A percentile compares a stretch with the other conserved stretches of the same genome.
Evolutionary conservation across 768 basidiomycete genomes (phyloP).

Genomic region (Rhodotorula babjevae): DNA sequence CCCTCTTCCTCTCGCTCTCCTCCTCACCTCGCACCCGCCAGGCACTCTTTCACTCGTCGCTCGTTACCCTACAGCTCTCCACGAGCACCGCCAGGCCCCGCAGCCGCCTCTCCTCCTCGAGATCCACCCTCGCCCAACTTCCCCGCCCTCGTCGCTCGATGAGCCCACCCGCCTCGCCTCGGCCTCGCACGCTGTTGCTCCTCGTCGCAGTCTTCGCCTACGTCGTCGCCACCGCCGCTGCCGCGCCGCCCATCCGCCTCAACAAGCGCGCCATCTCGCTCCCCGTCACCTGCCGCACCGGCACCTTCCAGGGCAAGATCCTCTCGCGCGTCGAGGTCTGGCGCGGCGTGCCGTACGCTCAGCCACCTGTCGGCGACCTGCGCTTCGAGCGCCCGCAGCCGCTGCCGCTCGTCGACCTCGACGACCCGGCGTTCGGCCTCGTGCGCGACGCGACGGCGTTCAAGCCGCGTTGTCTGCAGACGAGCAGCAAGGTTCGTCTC

Average conservation of each 20-base stretch:
- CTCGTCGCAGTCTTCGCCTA: too few species aligned
- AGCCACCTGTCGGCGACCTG: background rate
- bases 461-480: background rate
- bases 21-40: too few species aligned
- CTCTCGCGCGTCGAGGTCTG: slow-evolving; percentile 4
- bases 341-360: slow-evolving; percentile 1
- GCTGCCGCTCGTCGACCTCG: background rate
- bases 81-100: too few species aligned
- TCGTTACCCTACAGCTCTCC: too few species aligned
- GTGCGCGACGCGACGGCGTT: background rate
- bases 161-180: too few species aligned
- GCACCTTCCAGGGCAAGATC: slow-evolving; percentile 4
- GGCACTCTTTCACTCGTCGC: too few species aligned
- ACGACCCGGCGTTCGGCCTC: background rate
- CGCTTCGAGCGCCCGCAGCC: background rate
- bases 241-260: background rate
- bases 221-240: too few species aligned
- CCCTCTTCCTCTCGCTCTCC: too few species aligned
- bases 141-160: too few species aligned
- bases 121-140: too few species aligned
- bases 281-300: background rate
- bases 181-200: too few species aligned
- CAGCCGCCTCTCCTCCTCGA: too few species aligned
- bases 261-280: background rate
- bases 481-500: background rate